A percentile compares a stretch with the other conserved stretches of the same genome.
phyloP scores from a whole-genome alignment of 1,284 basidiomycete genomes.

The Caloboletus inedulis region DNA sequence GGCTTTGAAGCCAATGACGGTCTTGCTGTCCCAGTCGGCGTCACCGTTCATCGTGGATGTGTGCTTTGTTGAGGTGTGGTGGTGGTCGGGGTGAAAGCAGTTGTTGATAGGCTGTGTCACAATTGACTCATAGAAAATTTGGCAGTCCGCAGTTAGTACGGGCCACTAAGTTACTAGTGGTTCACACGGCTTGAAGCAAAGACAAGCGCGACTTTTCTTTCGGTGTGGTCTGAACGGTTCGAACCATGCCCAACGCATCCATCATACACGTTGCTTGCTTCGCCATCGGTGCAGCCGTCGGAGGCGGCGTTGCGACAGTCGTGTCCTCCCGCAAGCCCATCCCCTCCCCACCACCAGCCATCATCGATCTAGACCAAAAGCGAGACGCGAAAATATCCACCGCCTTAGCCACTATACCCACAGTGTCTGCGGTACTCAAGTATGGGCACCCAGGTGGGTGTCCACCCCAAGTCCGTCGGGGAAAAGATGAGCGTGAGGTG shows the following conservation, averaged over 20 bases:
- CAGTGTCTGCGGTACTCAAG: constrained; percentile 48
- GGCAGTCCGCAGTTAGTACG: too few species aligned
- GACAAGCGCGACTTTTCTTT: neutral
- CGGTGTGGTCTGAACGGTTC: neutral
- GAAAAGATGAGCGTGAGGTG: neutral
- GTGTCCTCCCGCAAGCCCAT: constrained; percentile 35
- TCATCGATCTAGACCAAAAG: constrained; percentile 38
- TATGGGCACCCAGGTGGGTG: constrained; percentile 68
- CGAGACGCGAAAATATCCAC: constrained; percentile 35
- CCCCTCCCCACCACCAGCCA: constrained; percentile 19
- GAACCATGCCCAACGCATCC: constrained; percentile 41
- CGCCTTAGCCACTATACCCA: constrained; percentile 20
- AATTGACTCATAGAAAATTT: too few species aligned
- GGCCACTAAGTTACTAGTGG: too few species aligned
- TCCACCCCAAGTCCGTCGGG: neutral
- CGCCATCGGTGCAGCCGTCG: constrained; percentile 66
- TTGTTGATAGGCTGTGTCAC: too few species aligned
- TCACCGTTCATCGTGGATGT: constrained; percentile 47
- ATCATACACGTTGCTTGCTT: constrained; percentile 66
- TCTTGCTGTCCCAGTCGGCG: constrained; percentile 67
- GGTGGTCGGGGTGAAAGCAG: constrained; percentile 13
- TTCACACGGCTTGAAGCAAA: neutral
- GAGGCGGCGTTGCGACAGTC: constrained; percentile 59
- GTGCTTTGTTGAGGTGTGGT: neutral
- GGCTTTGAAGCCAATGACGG: constrained; percentile 75